Base-by-base conservation (phyloP, 2,329 filamentous ascomycete species). In the Alternaria incomplexa region DNA sequence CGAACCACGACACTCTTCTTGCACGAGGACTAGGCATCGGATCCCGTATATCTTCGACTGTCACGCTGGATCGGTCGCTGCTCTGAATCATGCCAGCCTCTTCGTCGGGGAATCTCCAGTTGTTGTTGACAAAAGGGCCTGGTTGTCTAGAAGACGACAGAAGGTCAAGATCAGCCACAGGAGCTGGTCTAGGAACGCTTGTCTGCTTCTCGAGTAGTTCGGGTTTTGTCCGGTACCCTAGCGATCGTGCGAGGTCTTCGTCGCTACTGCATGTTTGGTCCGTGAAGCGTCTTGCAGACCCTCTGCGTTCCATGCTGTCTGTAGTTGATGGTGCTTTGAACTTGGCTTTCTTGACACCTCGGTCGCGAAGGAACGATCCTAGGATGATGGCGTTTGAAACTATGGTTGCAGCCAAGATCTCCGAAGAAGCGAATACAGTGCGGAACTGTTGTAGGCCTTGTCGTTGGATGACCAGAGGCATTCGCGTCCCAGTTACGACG, bases 371-470 rank as follows among this genome's bases (percentile, higher is more conserved):
- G 74, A 98, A 98, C 0, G 94, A 97, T 12, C 95, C 95, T 3
- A 99, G 87, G 1, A 97, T 92, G 20, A 99, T 85, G 4, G 91
- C 90, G 77, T 98, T 99, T 12, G 95, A 92, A 0, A 96, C 91
- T 0, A 89, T 89, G 0, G 94, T 92, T 6, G 96, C 94, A 54
- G 95, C 94, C 1, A 98, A 85, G 8, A 98, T 91, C 76, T 99
- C 96, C 17, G 96, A 85, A 0, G 94, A 97, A 5, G 96, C 96
- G 67, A 96, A 85, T 1, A 98, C 87, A 0, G 95, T 96, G 47
- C 96, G 91, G 70, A 91, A 93, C 74, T 96, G 93, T 78, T 98
- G 96, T 26, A 87, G 85, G 3, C 93, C 93, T 62, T 89, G 81
- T 50, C 86, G 83, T 3, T 84, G 74, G 56, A 98, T 90, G 63